Conservation (phyloP, 768 basidiomycete species). For the Auricularia auricula-judae region DNA sequence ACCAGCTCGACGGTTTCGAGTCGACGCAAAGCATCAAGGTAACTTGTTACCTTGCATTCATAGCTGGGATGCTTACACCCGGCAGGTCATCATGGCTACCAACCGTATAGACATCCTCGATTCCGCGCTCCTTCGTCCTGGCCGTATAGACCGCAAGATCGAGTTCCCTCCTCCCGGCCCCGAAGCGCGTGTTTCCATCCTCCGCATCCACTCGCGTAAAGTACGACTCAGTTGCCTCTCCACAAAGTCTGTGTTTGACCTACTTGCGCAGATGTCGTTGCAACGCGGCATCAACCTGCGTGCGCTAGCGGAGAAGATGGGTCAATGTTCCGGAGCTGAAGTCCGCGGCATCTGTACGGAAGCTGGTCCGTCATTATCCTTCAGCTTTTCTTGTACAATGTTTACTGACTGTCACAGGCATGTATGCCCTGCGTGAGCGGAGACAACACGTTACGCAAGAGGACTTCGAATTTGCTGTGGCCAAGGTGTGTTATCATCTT, state of each 20-base stretch:
- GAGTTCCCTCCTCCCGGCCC: conserved; percentile 98
- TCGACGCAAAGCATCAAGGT: conserved; percentile 72
- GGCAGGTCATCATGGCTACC: conserved; percentile 82
- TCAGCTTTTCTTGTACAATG: not conserved
- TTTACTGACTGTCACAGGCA: conserved; percentile 36
- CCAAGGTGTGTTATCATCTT: conserved; percentile 48
- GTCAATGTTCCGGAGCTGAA: conserved; percentile 95
- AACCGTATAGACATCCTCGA: conserved; percentile 98
- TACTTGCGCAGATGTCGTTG: conserved; percentile 68
- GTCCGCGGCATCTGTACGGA: conserved; percentile 96
- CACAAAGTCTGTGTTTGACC: not conserved
- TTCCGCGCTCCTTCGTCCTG: conserved; percentile 83
- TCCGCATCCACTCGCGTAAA: conserved; percentile 94
- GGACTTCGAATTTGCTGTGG: conserved; percentile 97
- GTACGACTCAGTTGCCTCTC: conserved; percentile 22
- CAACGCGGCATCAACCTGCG: conserved; percentile 97
- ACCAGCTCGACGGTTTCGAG: conserved; percentile 84
- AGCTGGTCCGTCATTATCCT: conserved; percentile 50
- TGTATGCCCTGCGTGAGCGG: conserved; percentile 94
- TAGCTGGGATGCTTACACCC: not conserved
- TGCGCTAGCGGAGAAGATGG: conserved; percentile 96
- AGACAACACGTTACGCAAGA: conserved; percentile 97
- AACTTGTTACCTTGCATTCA: conserved; percentile 1
- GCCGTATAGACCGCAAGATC: conserved; percentile 94
- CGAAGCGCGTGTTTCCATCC: conserved; percentile 92